Percentiles rank a stretch among this genome's conserved stretches.
Evolutionary conservation across 2,329 filamentous ascomycete genomes (phyloP).

Genomic region (Ceratocystiopsis minuta): DNA sequence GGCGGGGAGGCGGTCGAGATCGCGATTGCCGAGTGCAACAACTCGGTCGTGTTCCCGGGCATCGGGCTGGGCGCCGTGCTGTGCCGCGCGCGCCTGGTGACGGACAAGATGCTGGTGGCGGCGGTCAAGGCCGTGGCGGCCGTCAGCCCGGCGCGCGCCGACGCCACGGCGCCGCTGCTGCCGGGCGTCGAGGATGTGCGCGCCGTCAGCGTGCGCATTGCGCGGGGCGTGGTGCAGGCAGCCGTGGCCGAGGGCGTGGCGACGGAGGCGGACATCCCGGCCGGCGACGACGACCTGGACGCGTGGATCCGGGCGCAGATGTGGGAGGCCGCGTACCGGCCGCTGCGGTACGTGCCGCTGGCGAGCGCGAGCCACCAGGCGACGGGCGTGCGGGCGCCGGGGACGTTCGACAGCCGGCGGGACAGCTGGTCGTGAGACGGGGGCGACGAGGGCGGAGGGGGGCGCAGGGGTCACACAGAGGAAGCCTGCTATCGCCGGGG

Average conservation of each 20-base stretch:
- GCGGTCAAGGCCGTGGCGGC: conserved; percentile 57
- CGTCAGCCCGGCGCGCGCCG: conserved; percentile 48
- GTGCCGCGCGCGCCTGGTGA: conserved; percentile 45
- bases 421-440: conserved; percentile 4
- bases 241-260: conserved; percentile 54
- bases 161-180: conserved; percentile 47
- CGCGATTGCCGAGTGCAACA: conserved; percentile 65
- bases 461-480: too few relatives aligned
- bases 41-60: conserved; percentile 69
- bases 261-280: conserved; percentile 42
- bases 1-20: conserved; percentile 26
- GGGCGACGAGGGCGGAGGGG: too few relatives aligned
- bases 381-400: conserved; percentile 21
- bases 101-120: conserved; percentile 65
- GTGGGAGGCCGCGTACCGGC: conserved; percentile 57
- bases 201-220: conserved; percentile 61
- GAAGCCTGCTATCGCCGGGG: too few relatives aligned
- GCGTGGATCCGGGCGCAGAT: conserved; percentile 64
- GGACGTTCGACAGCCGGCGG: conserved; percentile 1
- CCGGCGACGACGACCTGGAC: conserved; percentile 34
- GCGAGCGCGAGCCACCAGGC: conserved; percentile 36
- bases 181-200: conserved; percentile 61
- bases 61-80: conserved; percentile 69
- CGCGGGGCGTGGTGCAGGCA: conserved; percentile 53
- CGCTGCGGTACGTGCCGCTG: conserved; percentile 37